Percentiles rank a stretch among this genome's conserved stretches.
These are phyloP conservation scores for Hericium rajendrae DNA, from an alignment of 768 basidiomycete species.

Conservation along the genomic window DNA sequence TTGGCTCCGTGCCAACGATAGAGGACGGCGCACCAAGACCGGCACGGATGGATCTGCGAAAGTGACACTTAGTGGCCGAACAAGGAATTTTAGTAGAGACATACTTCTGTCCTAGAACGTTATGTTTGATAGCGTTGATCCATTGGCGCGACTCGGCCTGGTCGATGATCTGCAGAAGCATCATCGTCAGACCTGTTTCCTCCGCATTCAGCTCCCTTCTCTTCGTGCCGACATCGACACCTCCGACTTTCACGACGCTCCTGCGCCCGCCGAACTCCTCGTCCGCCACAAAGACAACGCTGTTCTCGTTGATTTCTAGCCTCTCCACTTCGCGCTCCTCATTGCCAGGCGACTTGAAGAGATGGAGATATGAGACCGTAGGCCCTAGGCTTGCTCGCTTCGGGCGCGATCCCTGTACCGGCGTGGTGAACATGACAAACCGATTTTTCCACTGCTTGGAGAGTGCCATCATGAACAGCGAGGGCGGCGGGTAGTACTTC, in stretches of 20 bases:
- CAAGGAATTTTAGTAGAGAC: conserved; percentile 2
- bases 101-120: conserved; percentile 64
- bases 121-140: conserved; percentile 66
- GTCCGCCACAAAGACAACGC: conserved; percentile 67
- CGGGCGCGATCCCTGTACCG: conserved; percentile 9
- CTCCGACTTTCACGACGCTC: conserved; percentile 60
- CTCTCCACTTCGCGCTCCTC: conserved; percentile 68
- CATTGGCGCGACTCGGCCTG: conserved; percentile 58
- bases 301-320: conserved; percentile 67
- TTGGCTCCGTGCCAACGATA: conserved; percentile 44
- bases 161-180: conserved; percentile 62
- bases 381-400: conserved; percentile 27
- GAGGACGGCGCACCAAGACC: conserved; percentile 44
- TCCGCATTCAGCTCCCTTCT: conserved; percentile 24
- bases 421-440: conserved; percentile 42
- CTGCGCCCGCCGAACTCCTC: conserved; percentile 34
- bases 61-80: not conserved
- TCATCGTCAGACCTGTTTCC: conserved; percentile 48
- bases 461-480: conserved; percentile 63
- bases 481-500: conserved; percentile 57
- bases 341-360: conserved; percentile 53
- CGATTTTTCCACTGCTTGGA: conserved; percentile 66
- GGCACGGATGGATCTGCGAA: conserved; percentile 52
- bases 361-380: conserved; percentile 49
- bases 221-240: conserved; percentile 44